Evolutionary conservation across 441 rosid species (phyloP), one percentile per base, ranked within the genome.

Genomic region (Gossypium trilobum): DNA sequence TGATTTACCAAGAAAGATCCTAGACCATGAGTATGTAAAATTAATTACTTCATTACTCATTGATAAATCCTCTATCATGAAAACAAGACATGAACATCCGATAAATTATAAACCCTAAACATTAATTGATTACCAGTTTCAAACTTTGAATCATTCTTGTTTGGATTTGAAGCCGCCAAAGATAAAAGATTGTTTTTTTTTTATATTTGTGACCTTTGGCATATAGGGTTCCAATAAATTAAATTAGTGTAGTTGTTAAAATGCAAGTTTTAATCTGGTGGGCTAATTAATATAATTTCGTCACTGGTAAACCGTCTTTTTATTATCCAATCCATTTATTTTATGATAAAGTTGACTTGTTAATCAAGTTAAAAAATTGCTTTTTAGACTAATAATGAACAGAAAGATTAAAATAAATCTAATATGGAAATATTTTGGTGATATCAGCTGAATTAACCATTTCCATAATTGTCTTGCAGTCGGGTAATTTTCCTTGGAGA

Each of bases 401-500:
- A 19, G 27, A 2, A n/a, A 46, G 20, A 46, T 66, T n/a, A 67
- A 68, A 16, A 50, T 27, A 50, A 50, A 27, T 48, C 6, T 65
- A 66, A 48, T n/a, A 55, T 16, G 44, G 17, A 5, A 67, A 75
- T 66, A 68, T 63, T 71, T 66, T 36, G 58, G 19, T 68, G 72
- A 74, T 66, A 65, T 76, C 68, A 73, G 36, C 77, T 77, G 81
- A 64, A 75, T 70, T 69, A 16, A 58, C 63, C 36, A 23, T 25
- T 73, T 11, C 27, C 19, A 11, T 81, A 22, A 27, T 77, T 70
- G 66, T 6, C 1, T 27, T 73, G 80, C 89, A 93, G 98, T 19
- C 90, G 85, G 58, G 83, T 93, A 19, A 72, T 93, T 70, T 79
- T 91, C 68, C 83, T 93, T 20, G 98, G 98, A 81, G 98, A 93